Conservation (phyloP, 192 early-diverging fungal genomes). For the Coemansia sp. region DNA sequence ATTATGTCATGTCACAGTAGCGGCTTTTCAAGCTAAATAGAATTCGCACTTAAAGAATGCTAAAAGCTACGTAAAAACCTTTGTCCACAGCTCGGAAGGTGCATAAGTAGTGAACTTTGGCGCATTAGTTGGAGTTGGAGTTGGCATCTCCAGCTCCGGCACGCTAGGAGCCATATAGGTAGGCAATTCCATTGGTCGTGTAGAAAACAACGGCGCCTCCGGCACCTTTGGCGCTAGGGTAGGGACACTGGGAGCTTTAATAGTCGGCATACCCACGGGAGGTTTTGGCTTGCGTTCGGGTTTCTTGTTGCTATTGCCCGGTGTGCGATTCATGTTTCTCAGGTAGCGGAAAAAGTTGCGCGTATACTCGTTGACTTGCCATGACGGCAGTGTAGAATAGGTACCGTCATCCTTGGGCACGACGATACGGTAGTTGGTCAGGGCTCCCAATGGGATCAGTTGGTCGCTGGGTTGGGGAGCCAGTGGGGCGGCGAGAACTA, state of each 20-base stretch:
- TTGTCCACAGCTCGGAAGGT: slow-evolving; percentile 3
- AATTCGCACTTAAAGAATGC: background rate
- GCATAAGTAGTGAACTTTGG: slow-evolving; percentile 8
- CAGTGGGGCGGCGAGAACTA: background rate
- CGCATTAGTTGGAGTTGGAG: background rate
- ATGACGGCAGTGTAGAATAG: background rate
- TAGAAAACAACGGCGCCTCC: background rate
- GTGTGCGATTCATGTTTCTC: background rate
- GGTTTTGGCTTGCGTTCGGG: background rate
- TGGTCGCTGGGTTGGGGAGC: background rate
- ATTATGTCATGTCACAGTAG: too few species aligned
- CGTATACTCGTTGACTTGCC: background rate
- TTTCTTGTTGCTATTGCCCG: background rate
- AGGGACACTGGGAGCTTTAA: background rate
- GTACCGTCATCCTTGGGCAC: background rate
- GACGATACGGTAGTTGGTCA: slow-evolving; percentile 2
- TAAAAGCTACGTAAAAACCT: background rate
- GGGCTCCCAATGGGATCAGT: background rate
- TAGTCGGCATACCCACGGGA: background rate
- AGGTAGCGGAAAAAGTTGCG: background rate
- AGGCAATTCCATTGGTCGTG: background rate
- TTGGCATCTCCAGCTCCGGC: too few species aligned
- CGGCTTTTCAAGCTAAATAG: too few species aligned
- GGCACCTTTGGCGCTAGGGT: background rate
- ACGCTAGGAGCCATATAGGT: background rate